Conservation (phyloP, 345 rosid genomes). For the Jatropha curcas region DNA sequence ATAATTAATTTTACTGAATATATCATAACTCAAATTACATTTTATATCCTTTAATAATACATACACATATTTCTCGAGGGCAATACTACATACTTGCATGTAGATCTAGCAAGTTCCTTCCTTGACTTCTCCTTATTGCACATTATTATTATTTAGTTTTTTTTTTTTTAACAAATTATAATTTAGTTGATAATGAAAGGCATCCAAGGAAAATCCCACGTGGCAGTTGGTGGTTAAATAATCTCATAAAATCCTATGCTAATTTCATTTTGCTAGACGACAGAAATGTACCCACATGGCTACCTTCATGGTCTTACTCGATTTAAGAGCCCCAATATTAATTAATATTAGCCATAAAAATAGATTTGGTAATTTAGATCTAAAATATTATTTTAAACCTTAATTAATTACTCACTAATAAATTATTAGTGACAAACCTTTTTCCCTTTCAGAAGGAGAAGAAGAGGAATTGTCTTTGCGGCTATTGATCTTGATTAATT, state of each 20-base stretch:
- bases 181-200: not conserved
- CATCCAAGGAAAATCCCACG: slow-evolving; percentile 13
- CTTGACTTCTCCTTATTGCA: no score
- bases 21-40: no score
- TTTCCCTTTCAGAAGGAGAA: no score
- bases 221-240: not conserved
- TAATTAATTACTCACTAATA: not conserved
- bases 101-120: no score
- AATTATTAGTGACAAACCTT: not conserved
- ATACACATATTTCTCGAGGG: no score
- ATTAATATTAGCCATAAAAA: not conserved
- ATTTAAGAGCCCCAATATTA: not conserved
- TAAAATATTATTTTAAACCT: not conserved
- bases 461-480: slow-evolving; percentile 6
- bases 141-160: not conserved
- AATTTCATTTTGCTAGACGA: not conserved
- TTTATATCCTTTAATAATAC: no score
- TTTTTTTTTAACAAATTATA: no score
- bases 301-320: slow-evolving; percentile 2
- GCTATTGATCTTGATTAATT: slow-evolving; percentile 5
- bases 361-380: not conserved
- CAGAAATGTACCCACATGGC: slow-evolving; percentile 22
- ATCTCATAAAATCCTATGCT: not conserved
- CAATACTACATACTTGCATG: no score
- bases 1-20: no score